These are phyloP conservation scores for Sutorius australiensis DNA, from an alignment of 768 basidiomycete species.

Conservation along the genomic window DNA sequence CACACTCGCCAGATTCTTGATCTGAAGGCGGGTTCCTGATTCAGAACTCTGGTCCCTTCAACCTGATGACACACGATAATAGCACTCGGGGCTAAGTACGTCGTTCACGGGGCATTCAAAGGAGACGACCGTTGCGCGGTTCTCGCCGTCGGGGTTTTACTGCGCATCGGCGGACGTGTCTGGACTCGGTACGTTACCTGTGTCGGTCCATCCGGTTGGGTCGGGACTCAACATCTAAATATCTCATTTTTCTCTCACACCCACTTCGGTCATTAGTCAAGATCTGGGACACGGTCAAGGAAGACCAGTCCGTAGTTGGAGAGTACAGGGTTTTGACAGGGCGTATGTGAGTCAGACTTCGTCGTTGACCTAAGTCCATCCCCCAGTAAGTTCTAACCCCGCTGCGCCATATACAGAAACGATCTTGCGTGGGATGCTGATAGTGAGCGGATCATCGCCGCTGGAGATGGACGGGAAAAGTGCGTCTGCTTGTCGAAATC, in stretches of 20 bases:
- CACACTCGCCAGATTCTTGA: conserved; percentile 65
- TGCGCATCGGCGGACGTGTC: conserved; percentile 84
- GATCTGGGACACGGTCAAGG: conserved; percentile 90
- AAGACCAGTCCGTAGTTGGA: conserved; percentile 77
- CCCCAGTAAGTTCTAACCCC: no score
- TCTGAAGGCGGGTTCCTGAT: conserved; percentile 54
- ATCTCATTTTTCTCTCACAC: no score
- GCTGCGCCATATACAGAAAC: conserved; percentile 49
- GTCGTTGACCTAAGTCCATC: neutral
- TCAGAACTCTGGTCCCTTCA: neutral
- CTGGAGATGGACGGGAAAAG: conserved; percentile 91
- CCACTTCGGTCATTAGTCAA: conserved; percentile 47
- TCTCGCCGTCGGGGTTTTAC: conserved; percentile 93
- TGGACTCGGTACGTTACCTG: conserved; percentile 61
- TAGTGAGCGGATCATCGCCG: conserved; percentile 92
- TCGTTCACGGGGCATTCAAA: conserved; percentile 80
- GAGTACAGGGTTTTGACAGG: conserved; percentile 77
- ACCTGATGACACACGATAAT: neutral
- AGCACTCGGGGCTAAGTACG: conserved; percentile 65
- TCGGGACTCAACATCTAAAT: neutral
- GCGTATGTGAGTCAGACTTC: conserved; percentile 47
- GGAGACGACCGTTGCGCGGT: conserved; percentile 81
- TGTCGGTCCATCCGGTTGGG: neutral
- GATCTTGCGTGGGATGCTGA: conserved; percentile 97
- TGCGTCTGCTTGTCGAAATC: conserved; percentile 24